phyloP scores from a whole-genome alignment of 2,329 filamentous ascomycete species.

The Cladosporium oxysporum region DNA sequence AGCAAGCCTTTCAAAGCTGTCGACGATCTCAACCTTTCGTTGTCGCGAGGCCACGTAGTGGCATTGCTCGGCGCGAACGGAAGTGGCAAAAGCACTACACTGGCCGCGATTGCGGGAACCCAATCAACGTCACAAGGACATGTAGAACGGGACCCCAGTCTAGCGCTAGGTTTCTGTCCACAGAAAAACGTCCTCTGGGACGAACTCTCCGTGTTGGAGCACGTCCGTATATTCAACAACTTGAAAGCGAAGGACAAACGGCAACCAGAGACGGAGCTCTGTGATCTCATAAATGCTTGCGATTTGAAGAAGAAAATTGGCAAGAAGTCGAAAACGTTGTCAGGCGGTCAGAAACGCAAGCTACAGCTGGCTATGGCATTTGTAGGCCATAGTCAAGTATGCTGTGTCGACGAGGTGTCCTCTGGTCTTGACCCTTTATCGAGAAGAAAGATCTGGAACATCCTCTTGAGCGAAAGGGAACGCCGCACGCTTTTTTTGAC shows the following conservation, averaged over 20 bases:
- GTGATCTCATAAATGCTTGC: slow-evolving; percentile 64
- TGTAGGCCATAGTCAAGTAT: slow-evolving; percentile 74
- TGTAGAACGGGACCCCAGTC: slow-evolving; percentile 74
- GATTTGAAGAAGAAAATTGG: slow-evolving; percentile 73
- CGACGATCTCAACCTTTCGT: slow-evolving; percentile 66
- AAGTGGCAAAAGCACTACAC: slow-evolving; percentile 83
- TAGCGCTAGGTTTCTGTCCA: slow-evolving; percentile 80
- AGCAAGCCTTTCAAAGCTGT: slow-evolving; percentile 71
- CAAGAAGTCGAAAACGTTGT: slow-evolving; percentile 72
- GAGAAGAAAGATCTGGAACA: slow-evolving; percentile 87
- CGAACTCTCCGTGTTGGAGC: slow-evolving; percentile 79
- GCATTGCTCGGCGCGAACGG: slow-evolving; percentile 85
- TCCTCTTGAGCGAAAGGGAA: slow-evolving; percentile 78
- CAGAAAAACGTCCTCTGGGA: slow-evolving; percentile 94
- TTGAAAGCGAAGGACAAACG: slow-evolving; percentile 66
- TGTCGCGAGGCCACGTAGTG: slow-evolving; percentile 74
- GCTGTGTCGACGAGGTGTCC: slow-evolving; percentile 86
- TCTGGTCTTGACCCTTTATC: slow-evolving; percentile 83
- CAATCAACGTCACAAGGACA: slow-evolving; percentile 72
- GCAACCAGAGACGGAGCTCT: slow-evolving; percentile 61
- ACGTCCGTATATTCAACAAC: slow-evolving; percentile 77
- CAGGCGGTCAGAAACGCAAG: slow-evolving; percentile 86
- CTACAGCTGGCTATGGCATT: slow-evolving; percentile 91
- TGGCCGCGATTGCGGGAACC: slow-evolving; percentile 81
- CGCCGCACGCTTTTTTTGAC: slow-evolving; percentile 78